A percentile compares a stretch with the other conserved stretches of the same genome.
Conservation (phyloP, 2,329 filamentous ascomycete genomes). For the Macrophomina phaseolina region DNA sequence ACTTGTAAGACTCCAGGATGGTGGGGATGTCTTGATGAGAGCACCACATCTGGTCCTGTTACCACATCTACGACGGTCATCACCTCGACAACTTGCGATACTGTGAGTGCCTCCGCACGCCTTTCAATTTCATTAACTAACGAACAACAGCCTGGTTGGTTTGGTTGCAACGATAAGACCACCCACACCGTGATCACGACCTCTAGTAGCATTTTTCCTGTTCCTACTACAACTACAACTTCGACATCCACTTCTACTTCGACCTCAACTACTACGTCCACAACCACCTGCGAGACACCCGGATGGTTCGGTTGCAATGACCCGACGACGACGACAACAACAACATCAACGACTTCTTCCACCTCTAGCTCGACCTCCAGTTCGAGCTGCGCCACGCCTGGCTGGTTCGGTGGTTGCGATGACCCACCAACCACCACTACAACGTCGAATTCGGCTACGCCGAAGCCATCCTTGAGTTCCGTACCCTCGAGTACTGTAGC, state of each 20-base stretch:
- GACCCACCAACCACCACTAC: slow-evolving; percentile 55
- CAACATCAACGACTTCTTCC: slow-evolving; percentile 41
- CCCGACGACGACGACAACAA: slow-evolving; percentile 47
- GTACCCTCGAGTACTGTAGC: slow-evolving; percentile 5
- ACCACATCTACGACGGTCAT: slow-evolving; percentile 46
- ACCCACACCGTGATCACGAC: slow-evolving; percentile 36
- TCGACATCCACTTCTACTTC: slow-evolving; percentile 36
- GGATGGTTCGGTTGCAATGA: slow-evolving; percentile 72
- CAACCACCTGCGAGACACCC: slow-evolving; percentile 56
- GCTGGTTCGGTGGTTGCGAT: slow-evolving; percentile 57
- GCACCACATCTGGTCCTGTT: slow-evolving; percentile 55
- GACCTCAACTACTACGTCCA: slow-evolving; percentile 34
- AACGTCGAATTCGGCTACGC: slow-evolving; percentile 39
- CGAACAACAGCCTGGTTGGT: slow-evolving; percentile 29
- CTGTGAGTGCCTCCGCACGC: slow-evolving; percentile 32
- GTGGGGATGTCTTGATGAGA: slow-evolving; percentile 80
- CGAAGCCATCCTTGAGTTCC: slow-evolving; percentile 37
- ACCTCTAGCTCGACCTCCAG: slow-evolving; percentile 31
- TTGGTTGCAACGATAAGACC: slow-evolving; percentile 36
- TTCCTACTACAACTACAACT: slow-evolving; percentile 33
- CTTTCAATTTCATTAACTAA: slow-evolving; percentile 28
- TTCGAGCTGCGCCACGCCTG: slow-evolving; percentile 47
- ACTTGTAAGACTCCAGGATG: slow-evolving; percentile 92
- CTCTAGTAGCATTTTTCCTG: slow-evolving; percentile 24
- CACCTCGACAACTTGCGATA: slow-evolving; percentile 41